Percentiles rank a stretch among this genome's conserved stretches.
These are phyloP conservation scores for Neonectria magnoliae DNA, from an alignment of 2,329 filamentous ascomycete genomes.

Conservation along the genomic window DNA sequence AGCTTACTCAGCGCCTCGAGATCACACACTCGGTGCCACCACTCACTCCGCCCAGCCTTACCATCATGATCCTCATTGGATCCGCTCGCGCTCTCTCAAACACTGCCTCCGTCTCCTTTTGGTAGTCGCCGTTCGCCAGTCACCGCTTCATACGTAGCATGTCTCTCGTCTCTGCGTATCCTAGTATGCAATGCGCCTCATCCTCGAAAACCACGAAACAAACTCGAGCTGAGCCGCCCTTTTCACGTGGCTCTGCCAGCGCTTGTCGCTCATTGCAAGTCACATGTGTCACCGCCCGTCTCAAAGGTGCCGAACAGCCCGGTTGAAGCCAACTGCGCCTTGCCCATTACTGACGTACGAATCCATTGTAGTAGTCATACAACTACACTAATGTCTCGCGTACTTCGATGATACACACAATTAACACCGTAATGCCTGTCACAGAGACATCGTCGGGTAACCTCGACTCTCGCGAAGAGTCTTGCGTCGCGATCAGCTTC, in stretches of 20 bases:
- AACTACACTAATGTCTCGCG: not conserved
- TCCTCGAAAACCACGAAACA: not conserved
- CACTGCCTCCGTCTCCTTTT: constrained; percentile 8
- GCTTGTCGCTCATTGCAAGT: not conserved
- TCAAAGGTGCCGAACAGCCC: not conserved
- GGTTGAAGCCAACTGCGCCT: not conserved
- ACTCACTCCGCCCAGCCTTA: not conserved
- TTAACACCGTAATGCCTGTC: not conserved
- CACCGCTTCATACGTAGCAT: not conserved
- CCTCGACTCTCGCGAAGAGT: not conserved
- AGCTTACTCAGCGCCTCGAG: constrained; percentile 7
- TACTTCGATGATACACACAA: not conserved
- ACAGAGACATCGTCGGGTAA: not conserved
- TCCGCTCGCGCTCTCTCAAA: not conserved
- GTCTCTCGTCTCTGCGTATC: not conserved
- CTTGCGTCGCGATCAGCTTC: not conserved
- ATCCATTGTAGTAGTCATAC: not conserved
- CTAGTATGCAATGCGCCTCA: not conserved
- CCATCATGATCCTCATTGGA: not conserved
- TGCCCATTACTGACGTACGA: not conserved
- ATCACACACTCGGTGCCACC: not conserved
- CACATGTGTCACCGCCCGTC: not conserved
- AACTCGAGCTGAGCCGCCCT: not conserved
- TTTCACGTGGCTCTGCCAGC: not conserved
- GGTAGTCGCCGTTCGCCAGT: constrained; percentile 6